These are phyloP conservation scores for Cucumis sativus DNA, from an alignment of 306 rosid species.

Conservation along the genomic window Cucumber_9930_V3 NC_026656.2:10201001-10201500, in stretches of 20 bases:
- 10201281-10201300: constrained; percentile 56
- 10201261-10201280: constrained; percentile 11
- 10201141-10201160: constrained; percentile 92
- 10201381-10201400: constrained; percentile 99
- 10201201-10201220: constrained; percentile 4
- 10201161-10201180: constrained; percentile 69
- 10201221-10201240: constrained; percentile 15
- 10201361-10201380: constrained; percentile 99
- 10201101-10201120: constrained; percentile 77
- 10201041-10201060: constrained; percentile 53
- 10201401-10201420: constrained; percentile 72
- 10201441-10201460: constrained; percentile 33
- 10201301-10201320: constrained; percentile 89
- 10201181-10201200: constrained; percentile 39
- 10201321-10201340: constrained; percentile 68
- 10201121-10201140: constrained; percentile 96
- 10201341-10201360: constrained; percentile 72
- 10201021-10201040: constrained; percentile 28
- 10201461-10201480: not conserved
- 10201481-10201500: not conserved
- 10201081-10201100: constrained; percentile 42
- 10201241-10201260: not conserved
- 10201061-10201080: constrained; percentile 46
- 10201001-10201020: constrained; percentile 11
- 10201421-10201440: constrained; percentile 94